Percentiles rank a stretch among this genome's conserved stretches.
Evolutionary conservation across 2,329 filamentous ascomycete genomes (phyloP).

Genomic region (Dothidotthia symphoricarpi): DNA sequence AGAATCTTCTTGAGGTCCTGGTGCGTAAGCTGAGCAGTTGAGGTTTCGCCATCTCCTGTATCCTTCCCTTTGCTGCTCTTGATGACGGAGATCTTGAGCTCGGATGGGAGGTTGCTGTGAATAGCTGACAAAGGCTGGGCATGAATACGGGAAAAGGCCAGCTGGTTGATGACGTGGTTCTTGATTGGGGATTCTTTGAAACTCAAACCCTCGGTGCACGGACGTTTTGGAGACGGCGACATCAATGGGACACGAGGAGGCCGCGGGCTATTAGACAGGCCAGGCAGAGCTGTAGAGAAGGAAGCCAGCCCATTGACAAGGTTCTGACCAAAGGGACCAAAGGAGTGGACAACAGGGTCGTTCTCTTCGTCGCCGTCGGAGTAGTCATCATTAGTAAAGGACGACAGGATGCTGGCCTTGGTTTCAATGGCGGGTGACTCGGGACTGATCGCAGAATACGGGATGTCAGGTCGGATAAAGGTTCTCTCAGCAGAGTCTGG

Average conservation of each 20-base stretch:
- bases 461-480: constrained; percentile 30
- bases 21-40: constrained; percentile 30
- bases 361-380: constrained; percentile 85
- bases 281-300: constrained; percentile 65
- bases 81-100: constrained; percentile 43
- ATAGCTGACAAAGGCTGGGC: constrained; percentile 90
- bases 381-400: constrained; percentile 57
- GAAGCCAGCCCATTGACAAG: constrained; percentile 78
- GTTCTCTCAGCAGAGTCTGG: constrained; percentile 30
- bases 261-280: constrained; percentile 30
- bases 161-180: constrained; percentile 92
- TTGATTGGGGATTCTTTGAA: constrained; percentile 54
- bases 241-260: constrained; percentile 25
- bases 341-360: constrained; percentile 87
- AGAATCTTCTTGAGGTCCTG: constrained; percentile 67
- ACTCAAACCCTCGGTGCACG: constrained; percentile 5
- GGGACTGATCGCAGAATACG: constrained; percentile 21
- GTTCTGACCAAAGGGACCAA: constrained; percentile 85
- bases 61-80: constrained; percentile 25
- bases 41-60: constrained; percentile 12
- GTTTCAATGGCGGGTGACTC: constrained; percentile 14
- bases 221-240: constrained; percentile 34
- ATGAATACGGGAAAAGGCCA: constrained; percentile 89
- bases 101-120: constrained; percentile 76
- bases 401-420: constrained; percentile 30